Base-by-base conservation (phyloP, 495 filamentous ascomycete genomes). In the Aspergillus nidulans region DNA sequence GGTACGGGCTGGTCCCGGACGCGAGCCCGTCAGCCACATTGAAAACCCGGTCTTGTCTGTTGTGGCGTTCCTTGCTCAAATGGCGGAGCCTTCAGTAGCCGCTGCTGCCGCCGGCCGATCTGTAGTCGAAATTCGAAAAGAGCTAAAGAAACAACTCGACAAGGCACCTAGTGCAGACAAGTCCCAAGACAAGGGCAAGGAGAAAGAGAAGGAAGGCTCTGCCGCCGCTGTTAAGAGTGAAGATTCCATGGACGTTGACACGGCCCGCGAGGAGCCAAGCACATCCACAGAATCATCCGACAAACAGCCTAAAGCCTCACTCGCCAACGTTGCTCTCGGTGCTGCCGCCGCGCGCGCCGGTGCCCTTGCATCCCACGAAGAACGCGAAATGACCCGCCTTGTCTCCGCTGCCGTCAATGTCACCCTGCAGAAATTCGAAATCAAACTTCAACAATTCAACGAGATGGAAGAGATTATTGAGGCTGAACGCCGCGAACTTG, bases 31-130 rank as follows among this genome's bases (percentile, higher is more conserved):
- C 71, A 87, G 77, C 61, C 87, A 92, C 62, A 82, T 85, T 2
- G 95, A 98, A 65, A 98, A 97, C 73, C 91, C 94, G 1, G 89
- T 97, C 44, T 85, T 98, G 77, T 95, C 90, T 26, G 94, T 97
- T 21, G 86, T 98, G 34, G 87, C 88, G 49, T 97, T 96, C 76
- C 79, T 97, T 1, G 92, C 91, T 40, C 84, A 87, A 56, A 86
- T 97, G 55, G 87, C 89, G 1, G 91, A 96, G 60, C 91, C 92
- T 2, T 81, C 85, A 49, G 87, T 92, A 52, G 90, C 92, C 12
- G 92, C 92, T 0, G 91, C 91, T 0, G 90, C 92, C 0, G 91
- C 92, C 6, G 88, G 87, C 54, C 87, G 86, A 49, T 90, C 87
- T 25, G 87, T 92, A 6, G 88, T 91, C 18, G 86, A 90, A 55